Base-by-base conservation (phyloP, 139 green algal species). In the Chlamydomonas sp. region DNA sequence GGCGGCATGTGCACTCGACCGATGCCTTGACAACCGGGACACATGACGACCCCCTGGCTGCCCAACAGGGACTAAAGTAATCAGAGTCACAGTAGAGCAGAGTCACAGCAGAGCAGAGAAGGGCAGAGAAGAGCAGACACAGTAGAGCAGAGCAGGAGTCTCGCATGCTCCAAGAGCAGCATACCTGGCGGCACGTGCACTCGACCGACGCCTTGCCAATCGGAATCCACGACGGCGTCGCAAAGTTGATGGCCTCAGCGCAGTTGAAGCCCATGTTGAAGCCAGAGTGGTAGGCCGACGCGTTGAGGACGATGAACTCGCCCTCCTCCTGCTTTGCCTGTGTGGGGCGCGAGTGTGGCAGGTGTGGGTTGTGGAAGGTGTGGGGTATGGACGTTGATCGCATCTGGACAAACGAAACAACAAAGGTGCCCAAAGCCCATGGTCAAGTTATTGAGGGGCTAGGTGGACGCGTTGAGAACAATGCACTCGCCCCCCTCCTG, bases 251-350 rank as follows among this genome's bases (percentile, higher is more conserved):
- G 3, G 85, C 86, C 81, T 96, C 90, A 0, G 88, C 89, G 66
- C 81, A 88, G 80, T 96, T 96, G 83, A 95, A 93, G 37, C 89
- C 90, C 47, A 80, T 38, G 77, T 87, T 89, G 84, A 92, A 95
- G 48, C 88, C 88, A 0, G 58, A n/a, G n/a, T 95, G 87, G 78
- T 92, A 95, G 5, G 83, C 78, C 20, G 73, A 72, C 2, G 90
- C 85, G 74, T 93, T 95, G 34, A 92, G 90, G 59, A 96, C 76
- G 5, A 96, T 81, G 47, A 92, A 96, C 75, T 96, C 86, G 22
- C 88, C 88, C 2, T 85, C 61, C 22, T 87, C 65, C 67, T 90
- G 85, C 75, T 85, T 84, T 39, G 82, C 80, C 68, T 88, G 81
- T n/a, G n/a, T n/a, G n/a, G n/a, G n/a, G n/a, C n/a, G n/a, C n/a